Percentiles rank a stretch among this genome's conserved stretches.
phyloP scores from a whole-genome alignment of 495 filamentous ascomycete genomes.

The Talaromyces proteolyticus region DNA sequence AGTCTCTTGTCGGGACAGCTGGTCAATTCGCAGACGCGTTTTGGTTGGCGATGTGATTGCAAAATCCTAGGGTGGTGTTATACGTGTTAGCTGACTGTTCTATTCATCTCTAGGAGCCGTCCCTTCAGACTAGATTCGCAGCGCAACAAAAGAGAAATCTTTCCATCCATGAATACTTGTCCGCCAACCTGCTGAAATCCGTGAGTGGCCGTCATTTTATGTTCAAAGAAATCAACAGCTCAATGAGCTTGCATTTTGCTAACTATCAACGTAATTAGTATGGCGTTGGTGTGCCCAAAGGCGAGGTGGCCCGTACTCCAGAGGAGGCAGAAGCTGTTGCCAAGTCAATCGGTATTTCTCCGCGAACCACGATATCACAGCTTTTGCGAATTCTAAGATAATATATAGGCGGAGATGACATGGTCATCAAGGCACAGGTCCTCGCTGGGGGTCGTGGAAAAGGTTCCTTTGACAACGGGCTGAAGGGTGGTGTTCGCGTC shows the following conservation, averaged over 20 bases:
- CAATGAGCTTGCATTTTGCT: not conserved
- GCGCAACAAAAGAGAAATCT: slow-evolving; percentile 77
- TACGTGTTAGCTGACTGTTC: not conserved
- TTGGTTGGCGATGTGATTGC: no score
- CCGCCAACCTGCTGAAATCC: slow-evolving; percentile 78
- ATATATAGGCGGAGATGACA: slow-evolving; percentile 71
- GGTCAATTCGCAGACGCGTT: slow-evolving; percentile 6
- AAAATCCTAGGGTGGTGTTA: not conserved
- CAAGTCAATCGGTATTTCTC: slow-evolving; percentile 60
- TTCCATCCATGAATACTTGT: slow-evolving; percentile 96
- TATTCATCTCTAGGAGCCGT: slow-evolving; percentile 31
- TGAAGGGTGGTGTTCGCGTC: slow-evolving; percentile 97
- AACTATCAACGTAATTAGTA: slow-evolving; percentile 49
- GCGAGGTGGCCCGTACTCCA: slow-evolving; percentile 72
- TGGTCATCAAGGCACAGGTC: slow-evolving; percentile 99
- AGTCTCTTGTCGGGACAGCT: slow-evolving; percentile 14
- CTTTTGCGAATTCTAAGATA: slow-evolving; percentile 15
- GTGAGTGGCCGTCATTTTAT: slow-evolving; percentile 58
- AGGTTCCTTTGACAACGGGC: slow-evolving; percentile 93
- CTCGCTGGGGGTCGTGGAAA: slow-evolving; percentile 96
- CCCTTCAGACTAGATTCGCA: slow-evolving; percentile 39
- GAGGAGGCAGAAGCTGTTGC: slow-evolving; percentile 90
- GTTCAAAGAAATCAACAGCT: no score
- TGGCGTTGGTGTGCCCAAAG: slow-evolving; percentile 87
- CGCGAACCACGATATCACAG: slow-evolving; percentile 7